Evolutionary conservation across 2,329 filamentous ascomycete genomes (phyloP).

Genomic region (Calonectria multiphialidica): DNA sequence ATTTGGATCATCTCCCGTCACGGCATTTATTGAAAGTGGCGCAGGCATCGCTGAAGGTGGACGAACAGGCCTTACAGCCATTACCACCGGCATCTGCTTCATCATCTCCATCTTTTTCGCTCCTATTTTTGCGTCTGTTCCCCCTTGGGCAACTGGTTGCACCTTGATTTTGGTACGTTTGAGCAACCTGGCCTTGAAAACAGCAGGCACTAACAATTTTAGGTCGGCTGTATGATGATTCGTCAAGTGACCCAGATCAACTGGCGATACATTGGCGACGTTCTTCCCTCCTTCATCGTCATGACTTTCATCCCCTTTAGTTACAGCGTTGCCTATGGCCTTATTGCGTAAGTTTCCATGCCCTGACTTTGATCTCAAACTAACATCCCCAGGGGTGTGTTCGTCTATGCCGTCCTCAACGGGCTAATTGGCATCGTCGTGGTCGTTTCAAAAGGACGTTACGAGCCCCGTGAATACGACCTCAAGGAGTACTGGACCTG

Average conservation of each 20-base stretch:
- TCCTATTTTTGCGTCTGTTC: slow-evolving; percentile 81
- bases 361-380: background rate
- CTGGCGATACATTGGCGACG: slow-evolving; percentile 82
- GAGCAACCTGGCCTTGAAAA: background rate
- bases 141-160: slow-evolving; percentile 82
- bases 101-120: slow-evolving; percentile 80
- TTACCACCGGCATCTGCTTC: slow-evolving; percentile 78
- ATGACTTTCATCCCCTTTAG: slow-evolving; percentile 83
- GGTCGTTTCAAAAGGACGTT: slow-evolving; percentile 54
- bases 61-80: slow-evolving; percentile 78
- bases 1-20: slow-evolving; percentile 78
- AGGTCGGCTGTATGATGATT: slow-evolving; percentile 84
- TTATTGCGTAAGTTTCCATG: slow-evolving; percentile 72
- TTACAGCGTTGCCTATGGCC: slow-evolving; percentile 82
- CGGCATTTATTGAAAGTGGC: slow-evolving; percentile 81
- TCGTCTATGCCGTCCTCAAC: slow-evolving; percentile 66
- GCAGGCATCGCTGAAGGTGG: slow-evolving; percentile 83
- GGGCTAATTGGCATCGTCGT: slow-evolving; percentile 60
- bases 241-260: slow-evolving; percentile 81
- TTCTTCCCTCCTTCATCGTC: slow-evolving; percentile 81
- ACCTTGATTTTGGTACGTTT: slow-evolving; percentile 73
- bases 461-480: slow-evolving; percentile 65
- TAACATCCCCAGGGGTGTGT: slow-evolving; percentile 55
- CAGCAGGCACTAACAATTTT: background rate
- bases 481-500: slow-evolving; percentile 69